phyloP scores from a whole-genome alignment of 1,139 yeast genomes.

The Pneumocystis oryctolagi region DNA sequence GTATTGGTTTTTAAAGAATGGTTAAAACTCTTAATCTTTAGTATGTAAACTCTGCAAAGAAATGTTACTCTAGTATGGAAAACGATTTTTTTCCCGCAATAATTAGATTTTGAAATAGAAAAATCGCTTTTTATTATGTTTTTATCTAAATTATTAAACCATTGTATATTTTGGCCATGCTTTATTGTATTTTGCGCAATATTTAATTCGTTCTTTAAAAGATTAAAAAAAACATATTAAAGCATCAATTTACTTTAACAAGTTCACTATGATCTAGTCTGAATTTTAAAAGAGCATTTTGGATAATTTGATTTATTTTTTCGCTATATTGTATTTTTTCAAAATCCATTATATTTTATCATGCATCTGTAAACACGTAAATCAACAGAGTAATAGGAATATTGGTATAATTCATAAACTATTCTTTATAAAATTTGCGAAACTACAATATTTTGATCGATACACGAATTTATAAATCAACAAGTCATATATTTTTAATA shows the following conservation, averaged over 20 bases:
- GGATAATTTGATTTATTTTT: neutral
- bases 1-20: neutral
- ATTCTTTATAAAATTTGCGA: neutral
- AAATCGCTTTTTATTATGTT: neutral
- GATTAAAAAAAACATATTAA: neutral
- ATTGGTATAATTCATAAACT: neutral
- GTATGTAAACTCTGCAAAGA: neutral
- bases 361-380: neutral
- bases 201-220: neutral
- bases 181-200: neutral
- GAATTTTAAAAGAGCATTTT: neutral
- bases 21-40: neutral
- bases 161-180: neutral
- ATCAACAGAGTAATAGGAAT: neutral
- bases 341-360: neutral
- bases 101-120: neutral
- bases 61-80: neutral
- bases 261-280: neutral
- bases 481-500: neutral
- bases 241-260: neutral
- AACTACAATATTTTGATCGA: neutral
- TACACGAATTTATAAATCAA: neutral
- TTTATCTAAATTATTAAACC: neutral
- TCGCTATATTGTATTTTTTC: neutral
- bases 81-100: neutral